Base-by-base conservation (phyloP, 2,329 filamentous ascomycete species). In the Cladosporium sp. region DNA sequence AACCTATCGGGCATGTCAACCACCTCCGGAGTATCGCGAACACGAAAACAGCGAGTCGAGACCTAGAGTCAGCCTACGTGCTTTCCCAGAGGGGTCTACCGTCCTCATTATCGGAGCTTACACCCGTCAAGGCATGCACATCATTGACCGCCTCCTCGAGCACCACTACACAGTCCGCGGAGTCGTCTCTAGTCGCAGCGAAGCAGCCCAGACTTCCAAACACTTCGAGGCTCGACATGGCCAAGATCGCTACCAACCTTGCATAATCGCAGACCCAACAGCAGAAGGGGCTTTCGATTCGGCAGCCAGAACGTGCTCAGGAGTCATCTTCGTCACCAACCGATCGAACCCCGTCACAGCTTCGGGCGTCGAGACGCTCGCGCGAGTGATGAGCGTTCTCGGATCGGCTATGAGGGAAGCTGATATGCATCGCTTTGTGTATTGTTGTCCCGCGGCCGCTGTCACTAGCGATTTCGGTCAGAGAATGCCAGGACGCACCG, bases 241-340 rank as follows among this genome's bases (percentile, higher is more conserved):
- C 15, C 35, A 59, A 1, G 70, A 66, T 3, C 58, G 63, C 3
- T 75, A 78, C 50, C 72, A 75, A n/a, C 66, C 76, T 3, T 67
- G 72, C 4, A 57, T 71, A 2, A 69, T 81, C 2, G 62, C 71
- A 1, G 69, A 78, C 15, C 65, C 80, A 24, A 65, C 66, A 1
- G 63, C 65, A 0, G 44, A 68, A 0, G 67, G 70, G n/a, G 74
- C 73, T 1, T 75, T 78, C 52, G 69, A 77, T 34, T 59, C 69
- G 10, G 74, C 71, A 3, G 62, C 78, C 37, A 70, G 74, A 56
- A 69, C 72, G n/a, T 72, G 72, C 34, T 66, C 72, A 1, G 77
- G 75, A 3, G 70, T 81, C 49, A 66, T 75, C 19, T 79, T 81
- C 61, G 68, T 77, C n/a, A 79, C 79, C 0, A 25, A 32, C 19